phyloP scores from a whole-genome alignment of 1,284 basidiomycete species.

The Cryptococcus jaspeensis region DNA sequence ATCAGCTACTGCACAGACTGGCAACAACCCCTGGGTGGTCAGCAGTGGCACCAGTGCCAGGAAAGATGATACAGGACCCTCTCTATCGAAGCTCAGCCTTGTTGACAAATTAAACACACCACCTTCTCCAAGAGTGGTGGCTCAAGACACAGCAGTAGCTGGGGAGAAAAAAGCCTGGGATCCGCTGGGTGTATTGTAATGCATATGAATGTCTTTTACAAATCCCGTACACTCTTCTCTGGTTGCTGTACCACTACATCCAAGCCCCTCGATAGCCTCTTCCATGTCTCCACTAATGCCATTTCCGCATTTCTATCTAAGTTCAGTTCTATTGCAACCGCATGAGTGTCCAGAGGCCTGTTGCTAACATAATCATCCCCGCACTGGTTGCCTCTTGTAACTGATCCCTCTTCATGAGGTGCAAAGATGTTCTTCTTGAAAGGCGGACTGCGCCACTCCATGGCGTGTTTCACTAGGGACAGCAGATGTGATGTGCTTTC shows the following conservation, averaged over 20 bases:
- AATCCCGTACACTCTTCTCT: slow-evolving; percentile 13
- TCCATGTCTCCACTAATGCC: slow-evolving; percentile 7
- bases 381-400: neutral
- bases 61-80: neutral
- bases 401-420: neutral
- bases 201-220: slow-evolving; percentile 1
- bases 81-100: neutral
- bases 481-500: neutral
- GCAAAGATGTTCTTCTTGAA: slow-evolving; percentile 5
- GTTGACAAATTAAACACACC: neutral
- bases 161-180: slow-evolving; percentile 48
- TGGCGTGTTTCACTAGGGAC: slow-evolving; percentile 5
- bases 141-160: slow-evolving; percentile 36
- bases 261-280: slow-evolving; percentile 13
- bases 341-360: neutral
- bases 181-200: slow-evolving; percentile 42
- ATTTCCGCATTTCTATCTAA: slow-evolving; percentile 5
- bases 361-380: neutral
- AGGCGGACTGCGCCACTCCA: neutral
- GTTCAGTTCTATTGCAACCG: neutral
- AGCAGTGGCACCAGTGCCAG: too few relatives aligned
- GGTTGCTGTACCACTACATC: slow-evolving; percentile 4
- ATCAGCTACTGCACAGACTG: neutral
- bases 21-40: neutral
- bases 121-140: neutral